A percentile compares a stretch with the other conserved stretches of the same genome.
Conservation (phyloP, 2,329 filamentous ascomycete genomes). For the Nemania serpens region DNA sequence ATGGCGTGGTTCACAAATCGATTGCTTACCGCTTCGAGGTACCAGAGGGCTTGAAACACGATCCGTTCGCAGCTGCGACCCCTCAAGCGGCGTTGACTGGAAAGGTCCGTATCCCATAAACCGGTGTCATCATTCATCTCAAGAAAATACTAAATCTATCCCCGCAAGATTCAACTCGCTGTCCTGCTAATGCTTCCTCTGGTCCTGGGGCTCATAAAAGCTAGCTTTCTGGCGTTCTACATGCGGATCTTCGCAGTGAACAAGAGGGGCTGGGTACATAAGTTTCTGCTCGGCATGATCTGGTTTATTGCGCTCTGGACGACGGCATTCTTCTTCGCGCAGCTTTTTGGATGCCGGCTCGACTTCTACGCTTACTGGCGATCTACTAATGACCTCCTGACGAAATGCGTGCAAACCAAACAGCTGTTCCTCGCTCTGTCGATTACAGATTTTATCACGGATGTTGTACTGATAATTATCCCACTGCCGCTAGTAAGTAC, state of each 20-base stretch:
- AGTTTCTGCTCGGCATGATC: slow-evolving; percentile 19
- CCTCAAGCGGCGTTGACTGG: no score
- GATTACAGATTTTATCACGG: slow-evolving; percentile 20
- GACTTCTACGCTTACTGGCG: slow-evolving; percentile 2
- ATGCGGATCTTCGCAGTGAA: slow-evolving; percentile 24
- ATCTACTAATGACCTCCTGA: slow-evolving; percentile 7
- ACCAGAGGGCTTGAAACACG: no score
- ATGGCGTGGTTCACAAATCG: no score
- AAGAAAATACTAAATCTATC: not conserved
- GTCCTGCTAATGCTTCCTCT: slow-evolving; percentile 14
- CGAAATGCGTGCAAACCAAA: not conserved
- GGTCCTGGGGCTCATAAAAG: slow-evolving; percentile 23
- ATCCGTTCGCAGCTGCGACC: no score
- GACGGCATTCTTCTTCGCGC: slow-evolving; percentile 21
- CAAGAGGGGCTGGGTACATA: not conserved
- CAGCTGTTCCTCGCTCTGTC: slow-evolving; percentile 8
- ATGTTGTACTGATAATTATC: slow-evolving; percentile 21
- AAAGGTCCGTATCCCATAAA: no score
- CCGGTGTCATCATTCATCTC: no score
- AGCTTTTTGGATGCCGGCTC: slow-evolving; percentile 19
- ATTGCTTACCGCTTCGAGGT: no score
- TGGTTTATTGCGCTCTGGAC: slow-evolving; percentile 20
- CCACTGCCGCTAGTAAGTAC: slow-evolving; percentile 24
- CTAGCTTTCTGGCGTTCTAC: slow-evolving; percentile 29
- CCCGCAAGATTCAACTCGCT: not conserved